Conservation (phyloP, 805 yeast species). For the Metschnikowia similis region DNA sequence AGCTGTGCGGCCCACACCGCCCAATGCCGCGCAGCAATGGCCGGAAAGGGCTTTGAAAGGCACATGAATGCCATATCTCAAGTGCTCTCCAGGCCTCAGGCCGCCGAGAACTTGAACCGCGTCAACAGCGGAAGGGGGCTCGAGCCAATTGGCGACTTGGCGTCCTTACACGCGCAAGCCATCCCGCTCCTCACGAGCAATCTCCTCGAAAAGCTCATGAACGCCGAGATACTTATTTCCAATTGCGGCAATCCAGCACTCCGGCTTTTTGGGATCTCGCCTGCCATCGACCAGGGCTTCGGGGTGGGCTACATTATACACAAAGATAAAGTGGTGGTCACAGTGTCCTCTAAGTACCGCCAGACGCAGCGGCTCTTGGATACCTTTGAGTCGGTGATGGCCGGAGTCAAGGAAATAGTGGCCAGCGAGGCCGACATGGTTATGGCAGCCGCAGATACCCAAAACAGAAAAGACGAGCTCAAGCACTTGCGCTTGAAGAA, state of each 20-base stretch:
- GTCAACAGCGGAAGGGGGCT: constrained; percentile 30
- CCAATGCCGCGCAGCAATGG: constrained; percentile 48
- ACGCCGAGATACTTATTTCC: constrained; percentile 34
- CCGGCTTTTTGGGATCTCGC: constrained; percentile 86
- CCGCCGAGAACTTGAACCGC: constrained; percentile 33
- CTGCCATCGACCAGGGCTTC: constrained; percentile 84
- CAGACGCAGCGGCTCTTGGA: constrained; percentile 77
- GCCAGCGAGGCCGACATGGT: constrained; percentile 33
- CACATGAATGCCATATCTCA: constrained; percentile 64
- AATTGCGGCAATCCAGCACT: constrained; percentile 92
- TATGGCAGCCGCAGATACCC: constrained; percentile 28
- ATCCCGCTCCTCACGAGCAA: constrained; percentile 35
- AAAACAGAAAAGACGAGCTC: constrained; percentile 29
- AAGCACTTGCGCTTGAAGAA: constrained; percentile 31
- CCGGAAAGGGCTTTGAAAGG: constrained; percentile 68
- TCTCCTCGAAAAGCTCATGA: constrained; percentile 28
- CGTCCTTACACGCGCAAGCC: constrained; percentile 1
- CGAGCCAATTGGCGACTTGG: constrained; percentile 11
- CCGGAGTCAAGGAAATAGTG: constrained; percentile 53
- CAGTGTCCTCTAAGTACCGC: constrained; percentile 82
- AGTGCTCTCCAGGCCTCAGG: constrained; percentile 44
- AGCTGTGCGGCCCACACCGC: constrained; percentile 51
- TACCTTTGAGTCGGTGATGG: constrained; percentile 59
- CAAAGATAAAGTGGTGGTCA: constrained; percentile 69
- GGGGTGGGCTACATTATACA: constrained; percentile 92